Conservation (phyloP, 768 basidiomycete genomes). For the Crepidotus variabilis region DNA sequence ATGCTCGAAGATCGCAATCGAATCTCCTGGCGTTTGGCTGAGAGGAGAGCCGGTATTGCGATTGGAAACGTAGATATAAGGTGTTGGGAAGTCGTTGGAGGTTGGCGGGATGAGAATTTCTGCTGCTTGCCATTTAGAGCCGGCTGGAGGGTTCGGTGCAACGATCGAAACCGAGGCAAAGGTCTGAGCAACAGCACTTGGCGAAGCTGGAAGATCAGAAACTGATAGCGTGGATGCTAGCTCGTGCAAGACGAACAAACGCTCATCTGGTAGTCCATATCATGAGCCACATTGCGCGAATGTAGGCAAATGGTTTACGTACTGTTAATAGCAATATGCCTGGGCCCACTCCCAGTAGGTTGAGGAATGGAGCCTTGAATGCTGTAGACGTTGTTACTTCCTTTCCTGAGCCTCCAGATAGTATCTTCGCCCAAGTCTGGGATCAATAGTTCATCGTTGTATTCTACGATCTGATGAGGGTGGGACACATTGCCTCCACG, state of each 20-base stretch:
- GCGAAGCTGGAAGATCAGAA: slow-evolving; percentile 49
- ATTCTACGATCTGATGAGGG: slow-evolving; percentile 64
- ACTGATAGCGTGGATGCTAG: slow-evolving; percentile 53
- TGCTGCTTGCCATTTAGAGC: slow-evolving; percentile 44
- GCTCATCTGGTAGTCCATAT: slow-evolving; percentile 31
- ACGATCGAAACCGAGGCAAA: slow-evolving; percentile 48
- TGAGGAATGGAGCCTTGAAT: slow-evolving; percentile 62
- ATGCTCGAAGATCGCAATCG: slow-evolving; percentile 59
- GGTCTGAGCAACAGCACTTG: slow-evolving; percentile 46
- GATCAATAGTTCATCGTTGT: slow-evolving; percentile 53
- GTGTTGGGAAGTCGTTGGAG: slow-evolving; percentile 39
- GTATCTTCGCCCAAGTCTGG: slow-evolving; percentile 71
- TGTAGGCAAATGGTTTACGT: slow-evolving; percentile 28
- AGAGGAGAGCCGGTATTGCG: slow-evolving; percentile 50
- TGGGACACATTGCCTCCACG: slow-evolving; percentile 43
- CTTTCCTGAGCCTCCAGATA: slow-evolving; percentile 59
- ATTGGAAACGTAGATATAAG: slow-evolving; percentile 67
- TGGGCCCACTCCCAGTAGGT: slow-evolving; percentile 62
- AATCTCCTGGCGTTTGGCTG: slow-evolving; percentile 41
- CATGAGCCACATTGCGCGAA: no score
- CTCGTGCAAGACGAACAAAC: slow-evolving; percentile 53
- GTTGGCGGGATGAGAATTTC: slow-evolving; percentile 61
- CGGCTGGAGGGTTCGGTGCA: slow-evolving; percentile 30
- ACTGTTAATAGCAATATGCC: slow-evolving; percentile 33
- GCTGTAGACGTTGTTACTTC: slow-evolving; percentile 40